Conservation (phyloP, 805 yeast genomes). For the Nakazawaea anatomiae region DNA sequence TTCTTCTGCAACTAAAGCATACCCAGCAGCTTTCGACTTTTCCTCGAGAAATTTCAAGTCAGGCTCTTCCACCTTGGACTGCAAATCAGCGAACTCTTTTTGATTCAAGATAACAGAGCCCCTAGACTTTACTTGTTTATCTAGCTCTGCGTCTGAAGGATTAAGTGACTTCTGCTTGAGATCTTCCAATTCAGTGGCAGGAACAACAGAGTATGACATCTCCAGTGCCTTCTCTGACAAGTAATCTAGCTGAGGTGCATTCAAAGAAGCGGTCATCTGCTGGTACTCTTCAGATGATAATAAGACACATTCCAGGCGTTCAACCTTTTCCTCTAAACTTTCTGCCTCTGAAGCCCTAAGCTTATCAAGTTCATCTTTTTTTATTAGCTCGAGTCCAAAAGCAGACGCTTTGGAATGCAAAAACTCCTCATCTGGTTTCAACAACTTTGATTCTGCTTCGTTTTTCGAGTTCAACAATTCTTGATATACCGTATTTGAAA, state of each 20-base stretch:
- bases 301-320: slow-evolving; percentile 18
- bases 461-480: background rate
- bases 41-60: slow-evolving; percentile 22
- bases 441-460: background rate
- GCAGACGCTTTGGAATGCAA: background rate
- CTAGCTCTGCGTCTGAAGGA: slow-evolving; percentile 14
- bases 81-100: slow-evolving; percentile 18
- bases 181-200: slow-evolving; percentile 1
- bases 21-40: slow-evolving; percentile 18
- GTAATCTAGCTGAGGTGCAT: slow-evolving; percentile 24
- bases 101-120: slow-evolving; percentile 14
- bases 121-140: slow-evolving; percentile 10
- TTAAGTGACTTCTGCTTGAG: slow-evolving; percentile 7
- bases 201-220: slow-evolving; percentile 15
- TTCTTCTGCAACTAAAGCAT: slow-evolving; percentile 9
- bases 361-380: slow-evolving; percentile 10
- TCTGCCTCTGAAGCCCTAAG: slow-evolving; percentile 17
- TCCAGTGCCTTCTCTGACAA: slow-evolving; percentile 26
- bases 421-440: background rate
- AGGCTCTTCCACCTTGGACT: slow-evolving; percentile 24
- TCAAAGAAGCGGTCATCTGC: slow-evolving; percentile 12
- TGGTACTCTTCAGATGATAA: slow-evolving; percentile 14
- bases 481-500: background rate
- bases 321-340: slow-evolving; percentile 20
- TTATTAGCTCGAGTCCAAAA: slow-evolving; percentile 3